Evolutionary conservation across 176 grass and related monocot genomes (phyloP).

Genomic region (Aegilops sharonensis): DNA sequence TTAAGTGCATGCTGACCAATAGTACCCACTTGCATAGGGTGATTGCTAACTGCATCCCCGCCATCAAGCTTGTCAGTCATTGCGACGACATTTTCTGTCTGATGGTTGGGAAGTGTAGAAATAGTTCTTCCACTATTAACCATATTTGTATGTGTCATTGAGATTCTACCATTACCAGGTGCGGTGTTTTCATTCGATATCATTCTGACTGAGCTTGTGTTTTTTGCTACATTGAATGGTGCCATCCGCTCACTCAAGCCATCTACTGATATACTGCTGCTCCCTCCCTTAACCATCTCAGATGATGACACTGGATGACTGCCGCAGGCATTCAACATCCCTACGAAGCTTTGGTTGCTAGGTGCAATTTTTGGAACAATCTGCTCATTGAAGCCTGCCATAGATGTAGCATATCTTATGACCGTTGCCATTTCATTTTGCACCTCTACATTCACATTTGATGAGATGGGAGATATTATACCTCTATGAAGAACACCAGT

Average conservation of each 20-base stretch:
- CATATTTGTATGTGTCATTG: not conserved
- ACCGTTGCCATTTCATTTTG: not conserved
- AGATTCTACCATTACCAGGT: not conserved
- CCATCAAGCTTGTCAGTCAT: not conserved
- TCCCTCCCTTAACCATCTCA: not conserved
- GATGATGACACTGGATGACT: too few species aligned
- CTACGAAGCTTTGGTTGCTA: not conserved
- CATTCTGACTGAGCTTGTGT: not conserved
- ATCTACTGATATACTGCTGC: not conserved
- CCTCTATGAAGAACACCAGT: not conserved
- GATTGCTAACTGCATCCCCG: not conserved
- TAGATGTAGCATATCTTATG: not conserved
- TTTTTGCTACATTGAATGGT: conserved; percentile 14
- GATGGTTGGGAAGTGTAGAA: conserved; percentile 16
- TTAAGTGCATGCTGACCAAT: not conserved
- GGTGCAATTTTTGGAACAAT: not conserved
- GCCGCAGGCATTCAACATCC: not conserved
- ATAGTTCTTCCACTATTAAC: conserved; percentile 20
- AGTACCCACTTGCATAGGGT: not conserved
- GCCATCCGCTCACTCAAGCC: not conserved
- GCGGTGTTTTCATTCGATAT: not conserved
- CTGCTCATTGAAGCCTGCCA: not conserved
- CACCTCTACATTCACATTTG: too few species aligned
- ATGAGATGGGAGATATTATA: not conserved
- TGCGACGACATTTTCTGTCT: not conserved